Evolutionary conservation across 805 yeast species (phyloP), one percentile per base, ranked within the genome.

Genomic region (Candida awuae): DNA sequence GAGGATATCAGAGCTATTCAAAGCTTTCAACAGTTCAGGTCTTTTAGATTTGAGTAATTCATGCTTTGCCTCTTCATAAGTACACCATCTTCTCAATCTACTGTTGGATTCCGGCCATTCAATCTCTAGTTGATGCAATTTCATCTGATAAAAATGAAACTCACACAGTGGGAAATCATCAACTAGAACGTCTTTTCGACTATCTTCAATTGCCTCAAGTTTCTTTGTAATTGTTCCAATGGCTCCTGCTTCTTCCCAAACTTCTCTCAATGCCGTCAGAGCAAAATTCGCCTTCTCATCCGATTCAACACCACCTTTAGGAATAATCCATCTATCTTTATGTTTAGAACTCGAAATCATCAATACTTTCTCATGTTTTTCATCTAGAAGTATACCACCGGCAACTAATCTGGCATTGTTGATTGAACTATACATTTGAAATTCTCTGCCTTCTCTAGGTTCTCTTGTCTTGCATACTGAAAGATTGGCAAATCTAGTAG

Each of bases 191-290:
- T n/a, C 26, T 2, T 8, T 19, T 15, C 65, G 38, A 23, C 53
- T 57, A 37, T 88, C 96, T 34, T 71, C 72, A 19, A 84, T 79
- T 1, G 73, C 65, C 0, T 90, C 94, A 30, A 90, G 62, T 42
- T 68, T 67, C 29, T 54, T 50, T 1, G 35, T 17, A 4, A 87
- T 67, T 14, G 56, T 62, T 7, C 97, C 95, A 26, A 71, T 72
- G 18, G 84, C 84, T 0, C 98, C 98, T 0, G 95, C 92, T 62
- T 92, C 98, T 59, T 92, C 98, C 98, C 98, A 92, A 0, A 95
- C 84, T 56, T 92, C 98, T 43, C 98, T 68, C 14, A 71, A 65
- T 0, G 97, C 97, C 5, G 84, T 63, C 4, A 62, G 38, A 13
- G 53, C 45, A 45, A 52, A 64, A 48, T 66, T 59, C 16, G 54